Evolutionary conservation across 129 eudicot species (phyloP).

Genomic region (Lonicera japonica): DNA sequence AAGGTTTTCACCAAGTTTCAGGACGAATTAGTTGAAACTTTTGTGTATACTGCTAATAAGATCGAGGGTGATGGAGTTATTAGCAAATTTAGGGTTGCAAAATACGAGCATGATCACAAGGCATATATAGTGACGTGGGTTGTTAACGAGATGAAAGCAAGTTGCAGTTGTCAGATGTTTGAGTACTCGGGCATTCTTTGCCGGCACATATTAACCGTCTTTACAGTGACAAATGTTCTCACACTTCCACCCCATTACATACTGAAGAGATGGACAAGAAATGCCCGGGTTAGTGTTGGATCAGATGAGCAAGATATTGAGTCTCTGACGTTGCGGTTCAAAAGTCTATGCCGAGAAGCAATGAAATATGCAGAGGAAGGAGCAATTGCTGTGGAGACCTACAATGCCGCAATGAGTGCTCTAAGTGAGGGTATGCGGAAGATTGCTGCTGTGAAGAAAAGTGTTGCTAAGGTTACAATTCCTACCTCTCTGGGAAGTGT

Average conservation of each 20-base stretch:
- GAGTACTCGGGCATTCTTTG: constrained; percentile 49
- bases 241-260: constrained; percentile 42
- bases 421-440: constrained; percentile 43
- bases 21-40: constrained; percentile 53
- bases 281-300: constrained; percentile 21
- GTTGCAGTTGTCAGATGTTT: constrained; percentile 56
- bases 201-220: constrained; percentile 47
- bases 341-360: constrained; percentile 48
- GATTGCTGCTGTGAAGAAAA: constrained; percentile 29
- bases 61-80: constrained; percentile 27
- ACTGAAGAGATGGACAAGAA: constrained; percentile 45
- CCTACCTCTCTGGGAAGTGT: constrained; percentile 23
- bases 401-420: constrained; percentile 30
- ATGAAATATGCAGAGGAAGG: constrained; percentile 48
- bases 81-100: constrained; percentile 41
- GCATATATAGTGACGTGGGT: constrained; percentile 30
- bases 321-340: constrained; percentile 42
- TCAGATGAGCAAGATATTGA: constrained; percentile 26
- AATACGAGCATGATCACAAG: constrained; percentile 35
- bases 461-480: constrained; percentile 25
- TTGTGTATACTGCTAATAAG: constrained; percentile 38
- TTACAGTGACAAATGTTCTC: constrained; percentile 51
- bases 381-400: constrained; percentile 41
- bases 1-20: constrained; percentile 45
- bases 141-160: constrained; percentile 35